Evolutionary conservation across 2,329 filamentous ascomycete genomes (phyloP).

Genomic region (Dendryphion nanum): DNA sequence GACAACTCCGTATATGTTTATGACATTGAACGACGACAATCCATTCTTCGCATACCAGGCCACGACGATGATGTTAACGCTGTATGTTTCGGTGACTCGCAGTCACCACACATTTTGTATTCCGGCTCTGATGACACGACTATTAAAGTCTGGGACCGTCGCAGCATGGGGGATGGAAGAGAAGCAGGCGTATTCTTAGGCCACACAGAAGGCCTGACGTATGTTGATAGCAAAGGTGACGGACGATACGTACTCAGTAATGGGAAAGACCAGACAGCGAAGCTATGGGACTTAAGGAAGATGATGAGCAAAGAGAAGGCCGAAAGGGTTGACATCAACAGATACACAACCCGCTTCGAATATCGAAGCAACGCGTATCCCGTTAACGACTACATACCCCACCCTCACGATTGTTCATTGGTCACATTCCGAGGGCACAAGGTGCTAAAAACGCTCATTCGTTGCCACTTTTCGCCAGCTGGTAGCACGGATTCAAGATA

Average conservation of each 20-base stretch:
- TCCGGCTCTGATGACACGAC: constrained; percentile 94
- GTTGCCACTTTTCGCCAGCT: constrained; percentile 91
- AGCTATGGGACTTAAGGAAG: constrained; percentile 92
- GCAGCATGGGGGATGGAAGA: constrained; percentile 62
- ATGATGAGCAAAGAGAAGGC: constrained; percentile 74
- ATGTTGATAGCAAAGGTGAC: constrained; percentile 80
- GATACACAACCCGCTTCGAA: constrained; percentile 66
- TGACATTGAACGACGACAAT: constrained; percentile 78
- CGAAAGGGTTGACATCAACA: constrained; percentile 54
- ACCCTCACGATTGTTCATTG: constrained; percentile 84
- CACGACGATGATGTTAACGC: constrained; percentile 92
- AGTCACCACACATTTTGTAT: constrained; percentile 89
- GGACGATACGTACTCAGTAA: constrained; percentile 89
- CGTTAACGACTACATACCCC: constrained; percentile 64
- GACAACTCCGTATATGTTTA: constrained; percentile 81
- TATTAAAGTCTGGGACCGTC: constrained; percentile 92
- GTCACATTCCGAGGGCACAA: constrained; percentile 92
- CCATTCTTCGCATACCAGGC: constrained; percentile 72
- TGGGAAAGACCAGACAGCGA: constrained; percentile 94
- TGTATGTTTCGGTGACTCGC: constrained; percentile 88
- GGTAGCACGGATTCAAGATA: constrained; percentile 85
- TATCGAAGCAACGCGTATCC: constrained; percentile 70
- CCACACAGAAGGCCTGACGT: constrained; percentile 64
- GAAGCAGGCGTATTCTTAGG: constrained; percentile 65
- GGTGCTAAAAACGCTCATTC: constrained; percentile 84